Evolutionary conservation across 306 rosid genomes (phyloP), one percentile per base, ranked within the genome.

Genomic region (Herpetospermum pedunculosum): DNA sequence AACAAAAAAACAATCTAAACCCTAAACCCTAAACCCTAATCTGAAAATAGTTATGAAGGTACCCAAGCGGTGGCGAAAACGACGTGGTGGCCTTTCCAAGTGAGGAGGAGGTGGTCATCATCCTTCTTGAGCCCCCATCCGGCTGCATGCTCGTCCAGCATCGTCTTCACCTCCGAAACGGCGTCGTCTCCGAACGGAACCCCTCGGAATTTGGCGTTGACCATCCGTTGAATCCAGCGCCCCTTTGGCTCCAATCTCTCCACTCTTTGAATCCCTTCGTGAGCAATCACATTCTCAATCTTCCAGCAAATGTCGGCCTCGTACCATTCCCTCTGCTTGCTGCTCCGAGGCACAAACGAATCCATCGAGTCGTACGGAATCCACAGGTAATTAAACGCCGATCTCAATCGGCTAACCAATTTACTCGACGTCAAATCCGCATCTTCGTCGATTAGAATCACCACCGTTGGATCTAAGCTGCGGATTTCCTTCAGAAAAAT

Each of bases 41-140:
- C 19, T 23, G 0, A 21, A 14, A 67, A 15, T 7, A 68, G 13
- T 48, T 48, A 48, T 79, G 83, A 86, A 80, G 91, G 87, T 16
- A 94, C 65, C 99, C 99, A 94, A 72, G 86, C 83, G 13, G 97
- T 85, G 4, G 97, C 97, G 77, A 94, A 94, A 2, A 94, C 85
- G 16, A 94, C 99, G 63, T 94, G 88, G 72, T 94, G 99, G 0
- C 99, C 99, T 79, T 94, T 94, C 99, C 99, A 94, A 0, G 99
- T 94, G 29, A 94, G 95, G 60, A 94, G 82, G 73, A 94, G 79
- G 73, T 87, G 80, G 6, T 89, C 85, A 3, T 91, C 97, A 38
- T 91, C 99, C 69, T 83, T 91, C 96, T 94, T 94, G 63, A 89
- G 58, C 1, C 99, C 99, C 99, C 99, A 94, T 1, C 99, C 99